A percentile compares a stretch with the other conserved stretches of the same genome.
phyloP scores from a whole-genome alignment of 2,329 filamentous ascomycete genomes.

The Exophiala sideris region DNA sequence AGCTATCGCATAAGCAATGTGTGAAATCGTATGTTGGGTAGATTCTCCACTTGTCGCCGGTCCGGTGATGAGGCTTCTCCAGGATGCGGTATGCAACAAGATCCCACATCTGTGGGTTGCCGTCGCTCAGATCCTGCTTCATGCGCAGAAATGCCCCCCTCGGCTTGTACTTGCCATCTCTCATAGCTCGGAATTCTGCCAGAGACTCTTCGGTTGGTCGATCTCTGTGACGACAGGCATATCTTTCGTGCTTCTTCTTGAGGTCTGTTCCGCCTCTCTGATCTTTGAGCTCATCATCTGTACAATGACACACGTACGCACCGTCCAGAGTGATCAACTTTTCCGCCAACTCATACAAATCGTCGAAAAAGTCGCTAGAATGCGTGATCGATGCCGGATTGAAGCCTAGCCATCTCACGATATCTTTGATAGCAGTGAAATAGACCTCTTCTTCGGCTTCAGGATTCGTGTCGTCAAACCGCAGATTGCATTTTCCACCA shows the following conservation, averaged over 20 bases:
- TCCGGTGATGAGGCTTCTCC: conserved; percentile 70
- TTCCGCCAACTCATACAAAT: conserved; percentile 83
- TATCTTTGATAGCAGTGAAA: conserved; percentile 84
- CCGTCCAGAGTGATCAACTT: conserved; percentile 69
- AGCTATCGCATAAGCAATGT: conserved; percentile 86
- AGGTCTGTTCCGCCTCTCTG: conserved; percentile 76
- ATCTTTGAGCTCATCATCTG: conserved; percentile 70
- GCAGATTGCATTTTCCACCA: conserved; percentile 70
- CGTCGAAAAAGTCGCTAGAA: conserved; percentile 85
- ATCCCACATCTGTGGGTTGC: conserved; percentile 97
- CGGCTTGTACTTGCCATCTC: conserved; percentile 83
- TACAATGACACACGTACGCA: conserved; percentile 83
- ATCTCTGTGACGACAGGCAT: conserved; percentile 75
- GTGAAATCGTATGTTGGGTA: conserved; percentile 95
- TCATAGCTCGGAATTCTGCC: conserved; percentile 82
- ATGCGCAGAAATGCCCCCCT: conserved; percentile 82
- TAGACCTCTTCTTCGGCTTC: conserved; percentile 88
- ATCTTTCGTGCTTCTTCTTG: conserved; percentile 62
- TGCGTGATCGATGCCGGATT: conserved; percentile 76
- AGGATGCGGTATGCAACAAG: conserved; percentile 84
- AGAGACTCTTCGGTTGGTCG: conserved; percentile 73
- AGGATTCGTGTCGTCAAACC: conserved; percentile 95
- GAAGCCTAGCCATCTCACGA: conserved; percentile 83
- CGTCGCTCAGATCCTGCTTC: conserved; percentile 79
- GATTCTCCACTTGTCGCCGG: conserved; percentile 81